Percentiles rank a stretch among this genome's conserved stretches.
Conservation (phyloP, 2,329 filamentous ascomycete genomes). For the Aspergillus sp. region DNA sequence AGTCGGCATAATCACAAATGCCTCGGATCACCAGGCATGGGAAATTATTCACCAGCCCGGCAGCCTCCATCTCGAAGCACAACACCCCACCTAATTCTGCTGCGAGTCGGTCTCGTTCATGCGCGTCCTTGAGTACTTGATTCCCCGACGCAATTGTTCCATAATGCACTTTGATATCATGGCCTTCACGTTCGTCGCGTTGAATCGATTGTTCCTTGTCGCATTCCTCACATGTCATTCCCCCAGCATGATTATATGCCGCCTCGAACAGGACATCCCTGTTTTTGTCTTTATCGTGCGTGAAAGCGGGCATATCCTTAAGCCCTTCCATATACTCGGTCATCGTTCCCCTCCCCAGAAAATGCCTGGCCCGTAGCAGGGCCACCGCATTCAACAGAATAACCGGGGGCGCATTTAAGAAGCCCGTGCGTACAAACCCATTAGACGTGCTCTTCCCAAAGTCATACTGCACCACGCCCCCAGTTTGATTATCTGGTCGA, state of each 20-base stretch:
- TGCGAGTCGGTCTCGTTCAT: constrained; percentile 5
- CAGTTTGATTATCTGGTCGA: neutral
- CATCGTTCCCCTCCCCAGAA: neutral
- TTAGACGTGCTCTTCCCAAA: constrained; percentile 8
- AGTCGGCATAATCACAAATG: constrained; percentile 28
- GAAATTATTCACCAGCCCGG: constrained; percentile 19
- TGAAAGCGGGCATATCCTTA: neutral
- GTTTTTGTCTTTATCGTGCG: too few species aligned
- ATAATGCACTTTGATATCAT: constrained; percentile 8
- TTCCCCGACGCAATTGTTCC: constrained; percentile 13
- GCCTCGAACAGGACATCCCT: too few species aligned
- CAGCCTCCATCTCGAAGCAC: constrained; percentile 19
- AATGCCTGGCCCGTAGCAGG: neutral
- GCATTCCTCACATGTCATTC: neutral
- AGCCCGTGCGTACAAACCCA: constrained; percentile 6
- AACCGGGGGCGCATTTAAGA: constrained; percentile 7
- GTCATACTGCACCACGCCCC: constrained; percentile 16
- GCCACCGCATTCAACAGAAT: constrained; percentile 1
- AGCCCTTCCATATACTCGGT: neutral
- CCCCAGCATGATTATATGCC: neutral
- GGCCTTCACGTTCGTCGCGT: neutral
- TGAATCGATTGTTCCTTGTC: neutral
- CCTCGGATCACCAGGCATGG: constrained; percentile 28
- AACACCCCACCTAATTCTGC: neutral
- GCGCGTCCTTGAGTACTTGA: constrained; percentile 7